These are phyloP conservation scores for Pythium scleroteichum DNA, from an alignment of 352 stramenopile species.

Conservation along the genomic window DNA sequence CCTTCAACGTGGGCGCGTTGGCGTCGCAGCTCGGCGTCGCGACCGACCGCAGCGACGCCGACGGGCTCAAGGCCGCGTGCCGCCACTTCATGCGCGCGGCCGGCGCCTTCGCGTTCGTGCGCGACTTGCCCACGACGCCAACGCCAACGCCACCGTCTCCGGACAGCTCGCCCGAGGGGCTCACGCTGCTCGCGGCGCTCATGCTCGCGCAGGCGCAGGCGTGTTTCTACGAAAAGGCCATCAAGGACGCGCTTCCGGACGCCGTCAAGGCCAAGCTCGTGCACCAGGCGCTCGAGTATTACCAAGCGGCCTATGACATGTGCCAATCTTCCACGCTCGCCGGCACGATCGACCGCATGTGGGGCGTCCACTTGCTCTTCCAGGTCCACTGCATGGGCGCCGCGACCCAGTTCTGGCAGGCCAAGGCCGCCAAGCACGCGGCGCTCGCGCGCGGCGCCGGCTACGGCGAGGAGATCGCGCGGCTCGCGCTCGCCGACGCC, in stretches of 20 bases:
- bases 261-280: constrained; percentile 83
- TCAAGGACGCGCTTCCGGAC: constrained; percentile 87
- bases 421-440: constrained; percentile 57
- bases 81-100: constrained; percentile 86
- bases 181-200: constrained; percentile 67
- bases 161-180: constrained; percentile 64
- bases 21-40: constrained; percentile 82
- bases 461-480: constrained; percentile 80
- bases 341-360: constrained; percentile 61
- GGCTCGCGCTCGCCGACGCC: constrained; percentile 51
- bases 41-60: constrained; percentile 66
- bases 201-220: constrained; percentile 87
- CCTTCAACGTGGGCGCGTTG: constrained; percentile 88
- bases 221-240: constrained; percentile 92
- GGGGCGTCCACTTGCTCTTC: constrained; percentile 65
- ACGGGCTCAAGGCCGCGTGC: constrained; percentile 83
- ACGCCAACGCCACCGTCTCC: constrained; percentile 47
- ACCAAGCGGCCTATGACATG: constrained; percentile 55
- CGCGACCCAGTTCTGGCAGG: constrained; percentile 79
- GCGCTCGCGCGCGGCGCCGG: constrained; percentile 54
- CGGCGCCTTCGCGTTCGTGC: constrained; percentile 68
- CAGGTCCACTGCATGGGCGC: constrained; percentile 73
- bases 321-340: constrained; percentile 51
- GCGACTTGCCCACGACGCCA: constrained; percentile 48
- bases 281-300: constrained; percentile 73